These are phyloP conservation scores for Aspergillus cristatus DNA, from an alignment of 495 filamentous ascomycete species.

Conservation along the genomic window DNA sequence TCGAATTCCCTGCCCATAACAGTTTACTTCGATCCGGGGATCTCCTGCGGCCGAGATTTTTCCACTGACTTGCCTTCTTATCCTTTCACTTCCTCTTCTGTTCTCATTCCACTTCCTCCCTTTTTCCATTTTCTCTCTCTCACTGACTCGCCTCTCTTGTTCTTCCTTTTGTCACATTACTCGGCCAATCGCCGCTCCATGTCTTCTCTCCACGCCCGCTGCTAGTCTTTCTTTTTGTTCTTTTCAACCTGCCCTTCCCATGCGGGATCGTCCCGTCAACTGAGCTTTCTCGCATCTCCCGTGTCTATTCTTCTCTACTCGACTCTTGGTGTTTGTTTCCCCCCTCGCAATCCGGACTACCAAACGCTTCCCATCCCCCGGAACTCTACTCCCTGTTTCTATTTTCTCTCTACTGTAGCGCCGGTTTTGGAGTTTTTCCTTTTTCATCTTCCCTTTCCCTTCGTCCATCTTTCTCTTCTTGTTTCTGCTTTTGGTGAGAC, in stretches of 20 bases:
- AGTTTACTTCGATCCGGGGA: slow-evolving; percentile 3
- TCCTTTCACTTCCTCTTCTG: slow-evolving; percentile 3
- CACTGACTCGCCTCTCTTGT: too few species aligned
- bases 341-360: neutral
- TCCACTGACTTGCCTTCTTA: slow-evolving; percentile 6
- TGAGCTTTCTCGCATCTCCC: neutral
- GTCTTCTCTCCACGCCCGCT: neutral
- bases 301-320: neutral
- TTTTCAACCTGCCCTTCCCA: neutral
- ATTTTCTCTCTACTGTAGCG: neutral
- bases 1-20: slow-evolving; percentile 7
- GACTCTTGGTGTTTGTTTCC: neutral
- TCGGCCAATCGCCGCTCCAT: too few species aligned
- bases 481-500: slow-evolving; percentile 10
- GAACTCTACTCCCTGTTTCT: too few species aligned
- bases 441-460: slow-evolving; percentile 1
- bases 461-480: neutral
- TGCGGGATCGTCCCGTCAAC: neutral
- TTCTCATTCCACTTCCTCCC: slow-evolving; percentile 5
- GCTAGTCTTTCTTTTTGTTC: slow-evolving; percentile 1
- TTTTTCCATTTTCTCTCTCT: slow-evolving; percentile 1
- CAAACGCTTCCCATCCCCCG: neutral
- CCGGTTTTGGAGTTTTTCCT: slow-evolving; percentile 1
- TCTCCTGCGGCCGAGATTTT: neutral
- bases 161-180: too few species aligned